Evolutionary conservation across 2,329 filamentous ascomycete genomes (phyloP).

Genomic region (Aspergillus neotritici): DNA sequence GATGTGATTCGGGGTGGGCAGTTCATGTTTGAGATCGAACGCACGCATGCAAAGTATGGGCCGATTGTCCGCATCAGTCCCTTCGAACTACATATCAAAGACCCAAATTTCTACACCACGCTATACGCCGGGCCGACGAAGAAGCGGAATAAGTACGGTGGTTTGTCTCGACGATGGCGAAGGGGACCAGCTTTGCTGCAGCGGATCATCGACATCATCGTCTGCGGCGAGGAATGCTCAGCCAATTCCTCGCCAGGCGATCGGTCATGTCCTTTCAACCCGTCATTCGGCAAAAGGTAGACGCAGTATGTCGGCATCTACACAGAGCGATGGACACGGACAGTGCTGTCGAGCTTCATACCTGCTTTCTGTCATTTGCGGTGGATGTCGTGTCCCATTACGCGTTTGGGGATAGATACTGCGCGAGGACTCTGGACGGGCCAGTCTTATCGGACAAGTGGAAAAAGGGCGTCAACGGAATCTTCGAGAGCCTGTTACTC

Average conservation of each 20-base stretch:
- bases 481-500: slow-evolving; percentile 4
- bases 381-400: slow-evolving; percentile 10
- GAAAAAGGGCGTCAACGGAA: slow-evolving; percentile 8
- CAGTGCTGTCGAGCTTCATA: slow-evolving; percentile 8
- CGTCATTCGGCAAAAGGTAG: slow-evolving; percentile 5
- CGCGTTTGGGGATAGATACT: slow-evolving; percentile 7
- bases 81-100: slow-evolving; percentile 3
- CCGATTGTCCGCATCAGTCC: slow-evolving; percentile 4
- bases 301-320: slow-evolving; percentile 9
- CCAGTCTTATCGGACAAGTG: slow-evolving; percentile 3
- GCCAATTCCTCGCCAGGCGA: slow-evolving; percentile 9
- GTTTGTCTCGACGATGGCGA: slow-evolving; percentile 4
- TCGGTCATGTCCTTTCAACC: slow-evolving; percentile 6
- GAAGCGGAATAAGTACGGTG: slow-evolving; percentile 11
- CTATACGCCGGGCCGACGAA: slow-evolving; percentile 11
- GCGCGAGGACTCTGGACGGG: slow-evolving; percentile 5
- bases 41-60: slow-evolving; percentile 1
- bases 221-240: slow-evolving; percentile 5
- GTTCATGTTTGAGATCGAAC: slow-evolving; percentile 5
- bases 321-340: background rate
- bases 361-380: slow-evolving; percentile 8
- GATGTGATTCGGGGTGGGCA: background rate
- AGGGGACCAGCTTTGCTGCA: slow-evolving; percentile 7
- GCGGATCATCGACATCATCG: slow-evolving; percentile 2
- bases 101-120: slow-evolving; percentile 10